Evolutionary conservation across 2,329 filamentous ascomycete genomes (phyloP).

Genomic region (Talaromyces pinophilus): DNA sequence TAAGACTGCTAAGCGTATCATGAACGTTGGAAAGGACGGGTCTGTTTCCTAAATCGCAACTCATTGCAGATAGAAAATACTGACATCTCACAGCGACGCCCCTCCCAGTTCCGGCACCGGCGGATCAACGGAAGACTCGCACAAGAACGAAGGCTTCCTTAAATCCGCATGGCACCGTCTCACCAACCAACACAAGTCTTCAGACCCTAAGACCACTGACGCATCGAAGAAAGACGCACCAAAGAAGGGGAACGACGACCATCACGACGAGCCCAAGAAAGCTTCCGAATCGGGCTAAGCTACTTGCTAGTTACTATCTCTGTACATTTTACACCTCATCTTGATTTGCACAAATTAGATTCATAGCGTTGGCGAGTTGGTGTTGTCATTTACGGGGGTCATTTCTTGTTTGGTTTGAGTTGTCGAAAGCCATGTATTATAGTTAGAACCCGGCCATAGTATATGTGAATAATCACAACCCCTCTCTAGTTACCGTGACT

Average conservation of each 20-base stretch:
- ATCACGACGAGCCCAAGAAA: conserved; percentile 42
- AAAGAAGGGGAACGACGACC: conserved; percentile 26
- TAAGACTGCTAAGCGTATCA: conserved; percentile 85
- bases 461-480: conserved; percentile 14
- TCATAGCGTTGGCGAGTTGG: conserved; percentile 31
- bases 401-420: conserved; percentile 13
- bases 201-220: conserved; percentile 33
- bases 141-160: conserved; percentile 84
- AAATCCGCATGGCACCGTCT: conserved; percentile 92
- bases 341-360: conserved; percentile 22
- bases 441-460: conserved; percentile 3
- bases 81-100: conserved; percentile 9
- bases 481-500: background rate
- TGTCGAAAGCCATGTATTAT: conserved; percentile 14
- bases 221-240: conserved; percentile 30
- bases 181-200: conserved; percentile 63
- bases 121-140: conserved; percentile 46
- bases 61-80: background rate
- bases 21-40: conserved; percentile 69
- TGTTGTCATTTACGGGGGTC: conserved; percentile 22
- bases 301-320: background rate
- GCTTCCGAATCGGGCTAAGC: conserved; percentile 40
- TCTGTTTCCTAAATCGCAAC: too few species aligned
- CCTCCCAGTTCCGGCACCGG: conserved; percentile 25
- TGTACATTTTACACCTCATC: conserved; percentile 8